Percentiles rank a stretch among this genome's conserved stretches.
Evolutionary conservation across 179 eudicot genomes (phyloP).

Genomic region (Amaranthus tricolor): DNA sequence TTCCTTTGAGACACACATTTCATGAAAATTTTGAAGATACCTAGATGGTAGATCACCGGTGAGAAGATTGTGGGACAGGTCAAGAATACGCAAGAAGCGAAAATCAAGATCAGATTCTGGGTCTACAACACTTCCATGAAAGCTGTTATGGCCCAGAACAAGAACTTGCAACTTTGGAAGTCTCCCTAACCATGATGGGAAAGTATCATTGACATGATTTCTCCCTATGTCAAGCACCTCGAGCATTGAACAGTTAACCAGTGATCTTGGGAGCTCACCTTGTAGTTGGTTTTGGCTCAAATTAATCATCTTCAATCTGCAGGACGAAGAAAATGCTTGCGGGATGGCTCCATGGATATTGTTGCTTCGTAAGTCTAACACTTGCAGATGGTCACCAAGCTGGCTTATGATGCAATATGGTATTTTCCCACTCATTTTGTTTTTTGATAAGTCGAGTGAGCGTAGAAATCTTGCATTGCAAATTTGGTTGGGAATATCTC

Average conservation of each 20-base stretch:
- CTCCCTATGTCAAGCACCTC: conserved; percentile 28
- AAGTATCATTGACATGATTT: conserved; percentile 30
- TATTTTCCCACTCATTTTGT: conserved; percentile 24
- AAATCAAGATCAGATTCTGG: conserved; percentile 2
- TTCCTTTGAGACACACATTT: conserved; percentile 23
- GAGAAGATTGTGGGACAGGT: conserved; percentile 38
- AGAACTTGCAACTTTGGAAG: conserved; percentile 35
- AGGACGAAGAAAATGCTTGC: neutral
- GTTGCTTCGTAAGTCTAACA: conserved; percentile 20
- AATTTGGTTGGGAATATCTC: conserved; percentile 14
- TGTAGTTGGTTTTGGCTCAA: conserved; percentile 24
- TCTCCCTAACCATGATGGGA: conserved; percentile 31
- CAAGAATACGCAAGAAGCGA: conserved; percentile 35
- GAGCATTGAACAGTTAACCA: conserved; percentile 30
- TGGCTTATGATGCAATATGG: conserved; percentile 19
- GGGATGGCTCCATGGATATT: conserved; percentile 20
- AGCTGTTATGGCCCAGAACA: conserved; percentile 28
- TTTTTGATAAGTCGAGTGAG: conserved; percentile 28
- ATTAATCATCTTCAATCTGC: conserved; percentile 21
- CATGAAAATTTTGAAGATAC: conserved; percentile 25
- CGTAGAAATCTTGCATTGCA: conserved; percentile 19
- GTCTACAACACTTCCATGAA: conserved; percentile 26
- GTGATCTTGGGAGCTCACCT: conserved; percentile 29
- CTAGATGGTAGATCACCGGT: conserved; percentile 32
- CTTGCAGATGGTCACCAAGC: neutral